Conservation (phyloP, 2,329 filamentous ascomycete species). For the Hansfordia pulvinata region DNA sequence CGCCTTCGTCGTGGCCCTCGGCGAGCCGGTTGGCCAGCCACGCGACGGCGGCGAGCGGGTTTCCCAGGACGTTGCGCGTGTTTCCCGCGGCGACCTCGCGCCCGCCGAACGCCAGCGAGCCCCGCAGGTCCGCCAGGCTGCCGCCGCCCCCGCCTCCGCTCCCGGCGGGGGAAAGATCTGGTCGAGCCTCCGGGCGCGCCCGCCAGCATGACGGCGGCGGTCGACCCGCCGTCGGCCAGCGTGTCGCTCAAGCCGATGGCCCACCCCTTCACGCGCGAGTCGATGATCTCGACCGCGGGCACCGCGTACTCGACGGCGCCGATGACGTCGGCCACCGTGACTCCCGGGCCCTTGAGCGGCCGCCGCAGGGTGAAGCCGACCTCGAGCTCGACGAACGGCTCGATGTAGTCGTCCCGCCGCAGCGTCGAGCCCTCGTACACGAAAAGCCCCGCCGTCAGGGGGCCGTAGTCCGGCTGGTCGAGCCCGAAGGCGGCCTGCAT, state of each 20-base stretch:
- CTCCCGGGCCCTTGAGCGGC: slow-evolving; percentile 11
- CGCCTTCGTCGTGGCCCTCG: too few relatives aligned
- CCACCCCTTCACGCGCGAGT: slow-evolving; percentile 14
- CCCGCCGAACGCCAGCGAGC: slow-evolving; percentile 10
- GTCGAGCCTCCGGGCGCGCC: slow-evolving; percentile 10
- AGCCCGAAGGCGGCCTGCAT: slow-evolving; percentile 16
- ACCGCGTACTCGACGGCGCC: slow-evolving; percentile 14
- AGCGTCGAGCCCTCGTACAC: slow-evolving; percentile 11
- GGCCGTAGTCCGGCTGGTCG: slow-evolving; percentile 14
- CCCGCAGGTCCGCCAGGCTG: slow-evolving; percentile 10
- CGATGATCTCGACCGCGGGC: slow-evolving; percentile 15
- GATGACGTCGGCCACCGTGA: slow-evolving; percentile 14
- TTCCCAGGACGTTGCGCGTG: slow-evolving; percentile 13
- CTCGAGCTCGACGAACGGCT: slow-evolving; percentile 14
- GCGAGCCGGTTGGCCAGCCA: slow-evolving; percentile 12
- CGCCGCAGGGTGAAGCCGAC: slow-evolving; percentile 13
- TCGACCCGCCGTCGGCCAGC: slow-evolving; percentile 13
- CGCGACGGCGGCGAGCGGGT: slow-evolving; percentile 10
- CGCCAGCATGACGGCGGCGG: slow-evolving; percentile 12
- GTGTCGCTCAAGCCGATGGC: slow-evolving; percentile 12
- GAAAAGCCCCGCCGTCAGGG: slow-evolving; percentile 12
- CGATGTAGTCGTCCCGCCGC: slow-evolving; percentile 9
- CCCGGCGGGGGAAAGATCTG: too few relatives aligned
- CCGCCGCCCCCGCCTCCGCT: too few relatives aligned
- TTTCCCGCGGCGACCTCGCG: slow-evolving; percentile 11